Evolutionary conservation across 768 basidiomycete species (phyloP).

Genomic region (Trametes gibbosa): DNA sequence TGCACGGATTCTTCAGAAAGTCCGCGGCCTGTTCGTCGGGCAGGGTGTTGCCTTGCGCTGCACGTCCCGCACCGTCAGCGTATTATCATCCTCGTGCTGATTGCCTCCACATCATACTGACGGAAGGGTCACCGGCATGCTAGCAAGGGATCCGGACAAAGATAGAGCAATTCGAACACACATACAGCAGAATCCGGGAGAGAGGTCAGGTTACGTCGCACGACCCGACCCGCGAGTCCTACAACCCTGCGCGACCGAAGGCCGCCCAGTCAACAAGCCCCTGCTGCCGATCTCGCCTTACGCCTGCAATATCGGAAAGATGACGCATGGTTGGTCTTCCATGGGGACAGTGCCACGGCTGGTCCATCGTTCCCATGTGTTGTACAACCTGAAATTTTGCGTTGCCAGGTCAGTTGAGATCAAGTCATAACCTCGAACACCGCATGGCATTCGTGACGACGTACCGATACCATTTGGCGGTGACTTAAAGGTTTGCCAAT

Average conservation of each 20-base stretch:
- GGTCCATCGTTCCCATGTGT: constrained; percentile 83
- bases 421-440: background rate
- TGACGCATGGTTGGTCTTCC: constrained; percentile 84
- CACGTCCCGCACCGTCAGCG: no score
- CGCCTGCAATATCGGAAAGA: constrained; percentile 49
- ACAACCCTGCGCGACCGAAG: constrained; percentile 3
- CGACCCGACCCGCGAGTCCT: no score
- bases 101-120: no score
- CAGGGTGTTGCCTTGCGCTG: no score
- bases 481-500: constrained; percentile 80
- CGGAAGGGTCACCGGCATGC: no score
- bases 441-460: constrained; percentile 21
- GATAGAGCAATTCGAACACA: constrained; percentile 14
- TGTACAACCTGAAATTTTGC: constrained; percentile 65
- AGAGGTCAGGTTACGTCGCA: background rate
- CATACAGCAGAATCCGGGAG: background rate
- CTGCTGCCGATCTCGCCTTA: constrained; percentile 11
- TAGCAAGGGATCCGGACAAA: constrained; percentile 7
- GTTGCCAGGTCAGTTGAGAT: background rate
- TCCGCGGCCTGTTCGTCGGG: no score
- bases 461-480: constrained; percentile 73
- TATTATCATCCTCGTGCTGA: no score
- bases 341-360: constrained; percentile 89
- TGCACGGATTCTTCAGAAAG: no score
- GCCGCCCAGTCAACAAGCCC: constrained; percentile 14